Conservation (phyloP, 2,329 filamentous ascomycete species). For the Aspergillus luchuensis region DNA sequence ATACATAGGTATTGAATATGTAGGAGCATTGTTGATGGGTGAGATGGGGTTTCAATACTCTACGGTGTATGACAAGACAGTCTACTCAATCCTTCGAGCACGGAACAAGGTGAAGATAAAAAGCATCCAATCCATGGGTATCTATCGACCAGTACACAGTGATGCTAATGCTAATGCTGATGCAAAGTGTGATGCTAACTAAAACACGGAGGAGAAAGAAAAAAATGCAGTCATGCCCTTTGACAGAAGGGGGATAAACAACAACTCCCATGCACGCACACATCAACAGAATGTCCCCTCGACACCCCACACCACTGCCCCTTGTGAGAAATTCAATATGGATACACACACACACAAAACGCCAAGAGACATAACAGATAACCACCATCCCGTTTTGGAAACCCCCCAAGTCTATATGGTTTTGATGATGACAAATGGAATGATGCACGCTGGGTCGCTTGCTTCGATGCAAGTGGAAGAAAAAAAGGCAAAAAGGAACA, state of each 20-base stretch:
- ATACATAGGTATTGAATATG: too few relatives aligned
- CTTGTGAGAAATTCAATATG: background rate
- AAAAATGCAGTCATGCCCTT: background rate
- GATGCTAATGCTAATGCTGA: conserved; percentile 12
- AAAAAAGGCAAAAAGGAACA: background rate
- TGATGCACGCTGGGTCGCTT: conserved; percentile 23
- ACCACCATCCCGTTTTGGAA: conserved; percentile 8
- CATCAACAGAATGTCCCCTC: background rate
- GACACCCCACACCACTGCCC: background rate
- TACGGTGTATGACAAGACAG: too few relatives aligned
- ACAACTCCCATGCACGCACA: background rate
- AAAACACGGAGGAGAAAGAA: background rate
- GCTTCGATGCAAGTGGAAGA: background rate
- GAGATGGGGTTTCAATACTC: too few relatives aligned
- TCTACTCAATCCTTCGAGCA: background rate
- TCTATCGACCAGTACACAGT: conserved; percentile 13
- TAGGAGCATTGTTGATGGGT: too few relatives aligned
- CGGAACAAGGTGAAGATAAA: background rate
- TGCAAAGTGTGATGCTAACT: background rate
- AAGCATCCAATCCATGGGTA: conserved; percentile 16
- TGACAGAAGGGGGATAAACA: background rate
- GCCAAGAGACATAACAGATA: background rate
- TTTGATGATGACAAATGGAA: conserved; percentile 12
- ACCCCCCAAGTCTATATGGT: conserved; percentile 17
- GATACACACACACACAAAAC: background rate